phyloP scores from a whole-genome alignment of 345 rosid species.

The Trapa incisa region DNA sequence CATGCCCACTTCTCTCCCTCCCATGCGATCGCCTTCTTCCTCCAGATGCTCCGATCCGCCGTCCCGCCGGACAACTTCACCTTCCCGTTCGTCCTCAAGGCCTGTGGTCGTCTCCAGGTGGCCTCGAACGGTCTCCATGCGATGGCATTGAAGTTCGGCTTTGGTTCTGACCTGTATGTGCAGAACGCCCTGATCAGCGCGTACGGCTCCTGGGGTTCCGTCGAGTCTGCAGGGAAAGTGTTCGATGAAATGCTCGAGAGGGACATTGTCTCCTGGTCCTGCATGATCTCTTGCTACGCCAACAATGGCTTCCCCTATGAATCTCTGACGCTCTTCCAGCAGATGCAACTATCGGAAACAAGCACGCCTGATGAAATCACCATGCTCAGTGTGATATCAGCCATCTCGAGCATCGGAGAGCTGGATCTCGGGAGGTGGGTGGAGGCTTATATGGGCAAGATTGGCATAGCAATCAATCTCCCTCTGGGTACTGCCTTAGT shows the following conservation, averaged over 20 bases:
- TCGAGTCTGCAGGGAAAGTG: slow-evolving; percentile 20
- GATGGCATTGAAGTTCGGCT: slow-evolving; percentile 26
- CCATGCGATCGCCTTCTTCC: slow-evolving; percentile 24
- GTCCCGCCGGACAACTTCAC: slow-evolving; percentile 35
- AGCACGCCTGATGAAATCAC: slow-evolving; percentile 27
- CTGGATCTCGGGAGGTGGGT: slow-evolving; percentile 42
- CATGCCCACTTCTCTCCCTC: slow-evolving; percentile 27
- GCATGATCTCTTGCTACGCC: slow-evolving; percentile 23
- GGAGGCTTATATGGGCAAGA: slow-evolving; percentile 19
- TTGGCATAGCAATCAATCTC: slow-evolving; percentile 15
- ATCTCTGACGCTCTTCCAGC: slow-evolving; percentile 29
- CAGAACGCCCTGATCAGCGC: slow-evolving; percentile 28
- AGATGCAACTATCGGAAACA: slow-evolving; percentile 23
- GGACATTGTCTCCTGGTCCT: slow-evolving; percentile 42
- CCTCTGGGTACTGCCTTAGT: slow-evolving; percentile 33
- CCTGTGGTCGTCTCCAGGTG: slow-evolving; percentile 24
- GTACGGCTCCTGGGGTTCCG: slow-evolving; percentile 17
- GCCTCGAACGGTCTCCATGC: slow-evolving; percentile 22
- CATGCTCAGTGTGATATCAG: slow-evolving; percentile 32
- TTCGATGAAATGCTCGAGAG: slow-evolving; percentile 29
- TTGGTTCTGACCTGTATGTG: slow-evolving; percentile 19
- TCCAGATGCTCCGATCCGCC: slow-evolving; percentile 24
- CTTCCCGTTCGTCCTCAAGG: slow-evolving; percentile 49
- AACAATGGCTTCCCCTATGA: slow-evolving; percentile 29
- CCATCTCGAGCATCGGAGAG: slow-evolving; percentile 27